These are phyloP conservation scores for Triangularia verruculosa DNA, from an alignment of 2,329 filamentous ascomycete species.

Conservation along the genomic window DNA sequence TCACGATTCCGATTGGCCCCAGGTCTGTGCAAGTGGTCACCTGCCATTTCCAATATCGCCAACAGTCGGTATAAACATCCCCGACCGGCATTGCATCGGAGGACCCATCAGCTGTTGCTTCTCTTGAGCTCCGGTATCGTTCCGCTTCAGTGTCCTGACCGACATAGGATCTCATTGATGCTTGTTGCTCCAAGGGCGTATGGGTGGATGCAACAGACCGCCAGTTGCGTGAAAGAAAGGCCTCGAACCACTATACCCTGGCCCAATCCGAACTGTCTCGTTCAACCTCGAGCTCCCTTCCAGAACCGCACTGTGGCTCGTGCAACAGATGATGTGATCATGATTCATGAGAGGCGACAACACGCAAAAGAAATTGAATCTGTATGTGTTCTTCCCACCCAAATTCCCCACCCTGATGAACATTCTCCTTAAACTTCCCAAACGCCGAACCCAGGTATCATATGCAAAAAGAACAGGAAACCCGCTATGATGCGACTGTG, in stretches of 20 bases:
- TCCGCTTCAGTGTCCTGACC: conserved; percentile 1
- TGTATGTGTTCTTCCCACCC: neutral
- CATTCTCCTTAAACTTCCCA: neutral
- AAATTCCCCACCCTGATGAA: neutral
- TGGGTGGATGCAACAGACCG: neutral
- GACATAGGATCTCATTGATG: neutral
- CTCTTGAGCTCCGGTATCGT: conserved; percentile 12
- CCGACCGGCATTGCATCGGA: conserved; percentile 1
- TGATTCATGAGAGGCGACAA: neutral
- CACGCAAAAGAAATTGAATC: neutral
- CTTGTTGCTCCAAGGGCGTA: neutral
- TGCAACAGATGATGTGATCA: neutral
- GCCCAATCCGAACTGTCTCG: neutral
- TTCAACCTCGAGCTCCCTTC: neutral
- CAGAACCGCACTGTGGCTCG: neutral
- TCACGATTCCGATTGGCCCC: conserved; percentile 18
- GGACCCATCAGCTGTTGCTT: neutral
- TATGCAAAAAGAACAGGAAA: conserved; percentile 7
- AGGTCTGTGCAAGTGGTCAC: conserved; percentile 11
- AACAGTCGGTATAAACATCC: neutral
- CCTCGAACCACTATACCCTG: neutral
- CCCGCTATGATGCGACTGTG: neutral
- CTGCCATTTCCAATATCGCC: conserved; percentile 2
- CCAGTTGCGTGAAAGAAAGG: neutral
- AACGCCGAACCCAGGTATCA: conserved; percentile 18